Evolutionary conservation across 2,329 filamentous ascomycete species (phyloP).

Genomic region (Aspergillus calidoustus): DNA sequence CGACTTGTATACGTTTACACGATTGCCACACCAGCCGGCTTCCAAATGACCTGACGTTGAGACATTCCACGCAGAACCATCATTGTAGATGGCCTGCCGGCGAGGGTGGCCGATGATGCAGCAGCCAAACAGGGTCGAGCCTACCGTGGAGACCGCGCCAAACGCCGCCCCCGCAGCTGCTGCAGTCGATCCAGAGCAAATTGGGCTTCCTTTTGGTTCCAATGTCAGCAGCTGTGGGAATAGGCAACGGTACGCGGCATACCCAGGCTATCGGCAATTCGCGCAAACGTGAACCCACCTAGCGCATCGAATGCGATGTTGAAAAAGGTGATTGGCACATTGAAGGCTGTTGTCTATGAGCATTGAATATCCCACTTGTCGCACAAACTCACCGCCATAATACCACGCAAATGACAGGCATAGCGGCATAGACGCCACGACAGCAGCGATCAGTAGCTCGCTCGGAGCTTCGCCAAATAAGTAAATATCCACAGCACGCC

Average conservation of each 20-base stretch:
- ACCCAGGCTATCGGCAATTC: background rate
- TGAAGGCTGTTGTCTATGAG: background rate
- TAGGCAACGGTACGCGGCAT: background rate
- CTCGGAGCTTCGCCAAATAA: background rate
- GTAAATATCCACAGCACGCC: too few relatives aligned
- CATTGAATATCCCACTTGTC: background rate
- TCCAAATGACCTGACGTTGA: background rate
- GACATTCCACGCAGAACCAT: background rate
- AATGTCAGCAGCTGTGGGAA: background rate
- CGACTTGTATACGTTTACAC: background rate
- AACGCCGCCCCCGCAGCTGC: background rate
- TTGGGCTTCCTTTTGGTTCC: background rate
- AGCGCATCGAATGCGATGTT: background rate
- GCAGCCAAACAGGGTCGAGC: background rate
- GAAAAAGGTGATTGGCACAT: background rate
- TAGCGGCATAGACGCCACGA: background rate
- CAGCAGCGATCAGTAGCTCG: background rate
- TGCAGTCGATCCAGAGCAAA: background rate
- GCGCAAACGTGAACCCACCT: background rate
- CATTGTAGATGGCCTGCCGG: background rate
- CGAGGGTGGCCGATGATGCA: background rate
- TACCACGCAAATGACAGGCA: background rate
- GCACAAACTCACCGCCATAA: background rate
- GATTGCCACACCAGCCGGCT: background rate
- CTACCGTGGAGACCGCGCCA: background rate